These are phyloP conservation scores for Kalanchoe fedtschenkoi DNA, from an alignment of 164 flowering plant genomes.

Conservation along the genomic window DNA sequence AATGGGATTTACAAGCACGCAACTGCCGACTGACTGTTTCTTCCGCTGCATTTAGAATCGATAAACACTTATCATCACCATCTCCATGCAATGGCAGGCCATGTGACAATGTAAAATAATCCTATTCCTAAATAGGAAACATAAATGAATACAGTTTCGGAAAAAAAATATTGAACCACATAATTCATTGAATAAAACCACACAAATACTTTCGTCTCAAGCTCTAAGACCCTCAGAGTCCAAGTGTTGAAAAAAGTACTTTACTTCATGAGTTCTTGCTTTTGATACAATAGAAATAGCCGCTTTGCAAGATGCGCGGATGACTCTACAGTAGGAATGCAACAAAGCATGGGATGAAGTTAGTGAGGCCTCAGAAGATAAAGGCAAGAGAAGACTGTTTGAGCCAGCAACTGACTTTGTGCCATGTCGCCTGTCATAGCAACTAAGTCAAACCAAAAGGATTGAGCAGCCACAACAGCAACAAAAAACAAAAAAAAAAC, in stretches of 20 bases:
- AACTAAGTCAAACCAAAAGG: not conserved
- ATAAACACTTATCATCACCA: slow-evolving; percentile 81
- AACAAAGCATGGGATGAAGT: no score
- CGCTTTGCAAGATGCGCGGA: no score
- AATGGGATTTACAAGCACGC: slow-evolving; percentile 74
- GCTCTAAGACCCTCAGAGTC: not conserved
- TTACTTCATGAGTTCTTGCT: slow-evolving; percentile 15
- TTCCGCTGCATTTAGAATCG: slow-evolving; percentile 83
- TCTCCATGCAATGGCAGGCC: slow-evolving; percentile 75
- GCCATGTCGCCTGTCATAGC: slow-evolving; percentile 87
- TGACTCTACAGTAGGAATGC: no score
- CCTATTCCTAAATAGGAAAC: no score
- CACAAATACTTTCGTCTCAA: not conserved
- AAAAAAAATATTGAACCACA: not conserved
- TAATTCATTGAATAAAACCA: not conserved
- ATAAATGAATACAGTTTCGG: not conserved
- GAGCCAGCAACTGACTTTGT: slow-evolving; percentile 89
- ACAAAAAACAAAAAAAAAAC: not conserved
- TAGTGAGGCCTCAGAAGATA: slow-evolving; percentile 68
- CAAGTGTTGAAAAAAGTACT: not conserved
- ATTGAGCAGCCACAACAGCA: not conserved
- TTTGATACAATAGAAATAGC: no score
- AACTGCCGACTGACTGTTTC: slow-evolving; percentile 80
- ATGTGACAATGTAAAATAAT: slow-evolving; percentile 73
- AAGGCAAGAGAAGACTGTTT: slow-evolving; percentile 87